A percentile compares a stretch with the other conserved stretches of the same genome.
Conservation (phyloP, 768 basidiomycete species). For the Thelephora aurantiotincta region DNA sequence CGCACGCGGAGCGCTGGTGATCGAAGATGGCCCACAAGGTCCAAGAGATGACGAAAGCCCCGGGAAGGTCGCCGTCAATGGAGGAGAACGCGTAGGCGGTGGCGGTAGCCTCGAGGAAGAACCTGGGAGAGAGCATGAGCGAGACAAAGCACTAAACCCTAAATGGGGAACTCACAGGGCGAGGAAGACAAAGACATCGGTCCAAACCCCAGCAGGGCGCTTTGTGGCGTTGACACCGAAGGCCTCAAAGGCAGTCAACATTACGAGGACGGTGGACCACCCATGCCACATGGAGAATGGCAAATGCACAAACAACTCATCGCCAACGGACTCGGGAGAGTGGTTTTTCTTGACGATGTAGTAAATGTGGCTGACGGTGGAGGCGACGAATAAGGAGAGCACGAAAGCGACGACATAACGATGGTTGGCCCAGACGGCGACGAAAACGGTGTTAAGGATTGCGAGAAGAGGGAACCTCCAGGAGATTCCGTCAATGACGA, state of each 20-base stretch:
- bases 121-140: constrained; percentile 23
- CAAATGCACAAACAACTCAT: constrained; percentile 86
- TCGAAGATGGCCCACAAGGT: constrained; percentile 89
- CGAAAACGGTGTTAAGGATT: constrained; percentile 78
- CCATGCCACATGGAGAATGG: constrained; percentile 96
- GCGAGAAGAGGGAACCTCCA: constrained; percentile 89
- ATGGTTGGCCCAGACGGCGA: constrained; percentile 71
- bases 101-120: constrained; percentile 87
- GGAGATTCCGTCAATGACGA: constrained; percentile 75
- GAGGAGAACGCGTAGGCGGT: constrained; percentile 92
- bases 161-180: constrained; percentile 41
- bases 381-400: constrained; percentile 78
- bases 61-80: constrained; percentile 84
- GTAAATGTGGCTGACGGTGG: constrained; percentile 75
- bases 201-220: constrained; percentile 69
- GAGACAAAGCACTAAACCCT: background rate
- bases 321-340: constrained; percentile 41
- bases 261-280: constrained; percentile 75
- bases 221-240: constrained; percentile 67
- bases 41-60: constrained; percentile 83
- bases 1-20: constrained; percentile 43
- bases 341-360: constrained; percentile 87
- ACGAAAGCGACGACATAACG: constrained; percentile 74
- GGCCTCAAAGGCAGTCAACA: constrained; percentile 76
- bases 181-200: constrained; percentile 92